Evolutionary conservation across 2,329 filamentous ascomycete genomes (phyloP).

Genomic region (Beauveria sp.): DNA sequence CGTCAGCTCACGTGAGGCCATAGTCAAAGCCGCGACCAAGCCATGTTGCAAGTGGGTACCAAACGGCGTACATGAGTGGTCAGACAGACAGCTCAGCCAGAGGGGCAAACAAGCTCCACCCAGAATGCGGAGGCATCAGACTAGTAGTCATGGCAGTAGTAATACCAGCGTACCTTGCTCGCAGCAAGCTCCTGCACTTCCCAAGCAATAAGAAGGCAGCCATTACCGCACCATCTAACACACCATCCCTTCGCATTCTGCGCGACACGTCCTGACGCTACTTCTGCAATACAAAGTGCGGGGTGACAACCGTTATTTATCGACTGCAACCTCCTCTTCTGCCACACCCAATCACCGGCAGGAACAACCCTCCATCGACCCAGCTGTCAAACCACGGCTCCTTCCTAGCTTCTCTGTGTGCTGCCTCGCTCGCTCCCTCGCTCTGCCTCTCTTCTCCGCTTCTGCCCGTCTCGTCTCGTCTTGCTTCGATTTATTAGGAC

Average conservation of each 20-base stretch:
- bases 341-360: constrained; percentile 7
- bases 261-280: neutral
- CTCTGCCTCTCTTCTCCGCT: neutral
- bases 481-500: neutral
- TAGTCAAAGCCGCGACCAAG: neutral
- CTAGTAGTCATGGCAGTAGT: constrained; percentile 8
- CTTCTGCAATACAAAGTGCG: constrained; percentile 12
- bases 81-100: neutral
- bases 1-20: constrained; percentile 6
- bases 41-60: neutral
- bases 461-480: neutral
- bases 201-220: constrained; percentile 9
- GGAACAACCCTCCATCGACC: constrained; percentile 6
- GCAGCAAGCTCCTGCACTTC: neutral
- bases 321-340: constrained; percentile 11
- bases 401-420: constrained; percentile 2
- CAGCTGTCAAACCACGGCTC: constrained; percentile 7
- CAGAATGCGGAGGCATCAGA: constrained; percentile 11
- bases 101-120: constrained; percentile 6
- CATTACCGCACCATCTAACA: constrained; percentile 8
- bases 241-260: constrained; percentile 12
- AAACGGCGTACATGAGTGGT: neutral
- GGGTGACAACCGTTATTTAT: constrained; percentile 5
- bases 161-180: constrained; percentile 7
- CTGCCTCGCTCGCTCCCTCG: constrained; percentile 1